Base-by-base conservation (phyloP, 192 early-diverging fungal species). In the Umbelopsis sp. region DNA sequence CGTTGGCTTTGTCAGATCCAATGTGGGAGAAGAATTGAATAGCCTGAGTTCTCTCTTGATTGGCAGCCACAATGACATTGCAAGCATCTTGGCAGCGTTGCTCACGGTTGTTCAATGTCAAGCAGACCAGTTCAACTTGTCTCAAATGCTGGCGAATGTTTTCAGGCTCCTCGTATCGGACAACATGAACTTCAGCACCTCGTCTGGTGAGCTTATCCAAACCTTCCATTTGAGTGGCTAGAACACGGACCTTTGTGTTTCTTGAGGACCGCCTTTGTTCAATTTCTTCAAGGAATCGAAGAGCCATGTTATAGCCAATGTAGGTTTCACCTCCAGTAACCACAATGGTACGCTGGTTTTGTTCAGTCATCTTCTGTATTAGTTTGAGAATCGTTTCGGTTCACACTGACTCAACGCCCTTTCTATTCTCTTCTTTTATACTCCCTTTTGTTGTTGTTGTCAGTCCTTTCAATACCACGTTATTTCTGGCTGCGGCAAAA, bases 1-100 rank as follows among this genome's bases (percentile, higher is more conserved):
- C 55, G 16, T 35, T 61, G 27, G 55, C 55, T 18, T 30, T 25
- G 16, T 61, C 55, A 30, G 25, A 35, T 3, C 55, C 55, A 15
- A 61, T 61, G 55, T 61, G 55, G 33, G 55, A 61, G 55, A 61
- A 35, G 27, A 61, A 61, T 61, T 61, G 55, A 16, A 61, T 61
- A 61, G 23, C 25, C 4, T 61, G 55, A 18, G 13, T 1, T 35
- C 55, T 33, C 33, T 61, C 55, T 12, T 61, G 55, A 8, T 61
- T 22, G 55, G 55, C 25, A 61, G 13, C 30, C 30, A 37, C 55
- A 61, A 61, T 61, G 55, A 61, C 27, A 15, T 61, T 61, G 18
- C 55, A 30, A 61, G 55, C 55, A 61, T 61, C 55, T 33, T 35
- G 30, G 55, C 13, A 10, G 0, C 55, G 55, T 33, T 61, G 55